phyloP scores from a whole-genome alignment of 2,329 filamentous ascomycete species.

The Trichophyton simii region DNA sequence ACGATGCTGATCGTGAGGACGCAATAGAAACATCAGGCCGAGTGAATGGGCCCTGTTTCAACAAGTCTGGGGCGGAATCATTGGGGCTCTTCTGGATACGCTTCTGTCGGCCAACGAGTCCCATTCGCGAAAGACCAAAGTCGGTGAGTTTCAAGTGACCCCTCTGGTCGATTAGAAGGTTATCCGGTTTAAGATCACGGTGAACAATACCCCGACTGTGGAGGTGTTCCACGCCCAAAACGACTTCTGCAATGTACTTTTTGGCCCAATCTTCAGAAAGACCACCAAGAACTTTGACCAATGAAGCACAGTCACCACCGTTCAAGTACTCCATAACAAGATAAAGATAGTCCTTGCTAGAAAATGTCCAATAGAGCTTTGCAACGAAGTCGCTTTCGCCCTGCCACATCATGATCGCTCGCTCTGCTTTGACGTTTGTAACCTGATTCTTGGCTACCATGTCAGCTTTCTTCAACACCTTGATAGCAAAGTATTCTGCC shows the following conservation, averaged over 20 bases:
- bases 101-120: conserved; percentile 90
- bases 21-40: conserved; percentile 67
- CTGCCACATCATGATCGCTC: conserved; percentile 99
- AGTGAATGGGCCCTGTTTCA: conserved; percentile 85
- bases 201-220: conserved; percentile 93
- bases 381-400: conserved; percentile 98
- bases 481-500: conserved; percentile 96
- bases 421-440: conserved; percentile 95
- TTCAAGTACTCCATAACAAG: conserved; percentile 99
- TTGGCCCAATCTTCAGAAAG: conserved; percentile 95
- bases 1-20: conserved; percentile 84
- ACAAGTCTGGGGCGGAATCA: conserved; percentile 79
- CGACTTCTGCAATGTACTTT: conserved; percentile 91
- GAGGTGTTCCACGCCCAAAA: conserved; percentile 91
- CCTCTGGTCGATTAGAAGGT: conserved; percentile 90
- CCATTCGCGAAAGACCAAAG: conserved; percentile 95
- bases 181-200: conserved; percentile 92
- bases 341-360: conserved; percentile 97
- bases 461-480: conserved; percentile 97
- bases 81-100: conserved; percentile 65
- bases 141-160: conserved; percentile 95
- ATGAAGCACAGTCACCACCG: conserved; percentile 87
- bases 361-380: conserved; percentile 99
- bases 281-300: conserved; percentile 87
- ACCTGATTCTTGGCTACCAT: conserved; percentile 99